A percentile compares a stretch with the other conserved stretches of the same genome.
Conservation (phyloP, 179 eudicot genomes). For the Silene coronaria region DNA sequence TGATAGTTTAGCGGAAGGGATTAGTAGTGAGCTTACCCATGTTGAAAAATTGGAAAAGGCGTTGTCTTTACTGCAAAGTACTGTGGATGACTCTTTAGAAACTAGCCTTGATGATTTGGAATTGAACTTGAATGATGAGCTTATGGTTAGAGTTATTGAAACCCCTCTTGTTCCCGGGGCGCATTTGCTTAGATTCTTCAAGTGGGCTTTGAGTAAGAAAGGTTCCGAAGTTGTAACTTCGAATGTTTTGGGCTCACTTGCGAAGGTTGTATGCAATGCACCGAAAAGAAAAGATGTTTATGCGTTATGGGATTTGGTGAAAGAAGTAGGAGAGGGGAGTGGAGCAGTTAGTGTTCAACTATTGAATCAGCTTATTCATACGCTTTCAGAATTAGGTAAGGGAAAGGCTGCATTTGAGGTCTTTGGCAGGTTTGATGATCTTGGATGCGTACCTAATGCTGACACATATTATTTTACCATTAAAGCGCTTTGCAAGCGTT, state of each 20-base stretch:
- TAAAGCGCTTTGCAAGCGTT: slow-evolving; percentile 62
- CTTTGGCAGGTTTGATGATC: slow-evolving; percentile 62
- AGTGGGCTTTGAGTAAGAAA: slow-evolving; percentile 42
- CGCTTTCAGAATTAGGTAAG: slow-evolving; percentile 52
- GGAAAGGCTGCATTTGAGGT: slow-evolving; percentile 74
- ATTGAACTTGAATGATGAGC: slow-evolving; percentile 47
- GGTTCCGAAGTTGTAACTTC: slow-evolving; percentile 28
- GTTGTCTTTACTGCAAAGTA: slow-evolving; percentile 59
- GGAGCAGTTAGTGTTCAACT: slow-evolving; percentile 37
- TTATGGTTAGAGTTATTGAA: slow-evolving; percentile 52
- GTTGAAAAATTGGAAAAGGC: slow-evolving; percentile 42
- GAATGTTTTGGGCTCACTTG: slow-evolving; percentile 37
- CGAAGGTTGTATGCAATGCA: slow-evolving; percentile 32
- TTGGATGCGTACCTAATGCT: slow-evolving; percentile 48
- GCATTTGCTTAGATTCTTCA: slow-evolving; percentile 51
- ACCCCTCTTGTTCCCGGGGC: slow-evolving; percentile 51
- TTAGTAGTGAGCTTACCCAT: slow-evolving; percentile 23
- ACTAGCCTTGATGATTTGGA: slow-evolving; percentile 39
- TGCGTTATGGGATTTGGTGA: slow-evolving; percentile 72
- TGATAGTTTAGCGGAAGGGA: slow-evolving; percentile 6
- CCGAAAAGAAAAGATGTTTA: slow-evolving; percentile 40
- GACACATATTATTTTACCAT: slow-evolving; percentile 67
- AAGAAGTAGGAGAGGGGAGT: slow-evolving; percentile 51
- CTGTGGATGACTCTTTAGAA: slow-evolving; percentile 42
- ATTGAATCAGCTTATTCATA: slow-evolving; percentile 58